Percentiles rank a stretch among this genome's conserved stretches.
Conservation (phyloP, 2,329 filamentous ascomycete species). For the Colletotrichum phormii region DNA sequence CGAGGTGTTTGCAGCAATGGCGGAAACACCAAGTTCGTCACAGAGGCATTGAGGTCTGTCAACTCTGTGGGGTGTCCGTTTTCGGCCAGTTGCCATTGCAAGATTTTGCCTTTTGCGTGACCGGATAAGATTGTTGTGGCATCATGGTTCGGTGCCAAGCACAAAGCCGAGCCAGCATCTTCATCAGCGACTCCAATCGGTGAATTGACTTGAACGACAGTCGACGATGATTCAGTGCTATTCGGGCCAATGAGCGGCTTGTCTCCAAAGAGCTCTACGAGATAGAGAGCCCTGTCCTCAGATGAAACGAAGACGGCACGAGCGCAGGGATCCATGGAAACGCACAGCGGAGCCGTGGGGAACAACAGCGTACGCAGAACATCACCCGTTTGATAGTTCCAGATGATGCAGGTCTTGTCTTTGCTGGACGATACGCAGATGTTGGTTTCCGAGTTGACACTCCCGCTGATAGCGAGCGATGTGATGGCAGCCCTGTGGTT, state of each 20-base stretch:
- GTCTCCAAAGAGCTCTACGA: constrained; percentile 77
- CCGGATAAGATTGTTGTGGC: constrained; percentile 84
- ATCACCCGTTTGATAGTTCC: constrained; percentile 88
- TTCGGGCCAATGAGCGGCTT: constrained; percentile 66
- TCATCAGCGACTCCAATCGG: constrained; percentile 69
- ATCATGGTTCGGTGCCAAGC: constrained; percentile 83
- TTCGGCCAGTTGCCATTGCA: constrained; percentile 83
- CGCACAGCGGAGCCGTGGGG: constrained; percentile 76
- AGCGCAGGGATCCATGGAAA: constrained; percentile 84
- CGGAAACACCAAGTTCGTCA: constrained; percentile 84
- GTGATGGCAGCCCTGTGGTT: constrained; percentile 82
- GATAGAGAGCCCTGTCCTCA: constrained; percentile 83
- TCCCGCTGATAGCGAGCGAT: constrained; percentile 71
- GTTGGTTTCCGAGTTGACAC: constrained; percentile 75
- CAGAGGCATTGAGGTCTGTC: constrained; percentile 80
- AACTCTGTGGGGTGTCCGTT: constrained; percentile 75
- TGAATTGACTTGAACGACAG: constrained; percentile 65
- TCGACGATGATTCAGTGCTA: constrained; percentile 65
- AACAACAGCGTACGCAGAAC: constrained; percentile 86
- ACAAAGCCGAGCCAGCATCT: constrained; percentile 74
- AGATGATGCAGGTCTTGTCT: constrained; percentile 90
- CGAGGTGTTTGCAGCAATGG: constrained; percentile 66
- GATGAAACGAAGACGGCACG: constrained; percentile 85
- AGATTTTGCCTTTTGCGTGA: constrained; percentile 81
- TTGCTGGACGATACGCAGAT: constrained; percentile 86